phyloP scores from a whole-genome alignment of 1,284 basidiomycete genomes.

The Cryptococcus depauperatus region DNA sequence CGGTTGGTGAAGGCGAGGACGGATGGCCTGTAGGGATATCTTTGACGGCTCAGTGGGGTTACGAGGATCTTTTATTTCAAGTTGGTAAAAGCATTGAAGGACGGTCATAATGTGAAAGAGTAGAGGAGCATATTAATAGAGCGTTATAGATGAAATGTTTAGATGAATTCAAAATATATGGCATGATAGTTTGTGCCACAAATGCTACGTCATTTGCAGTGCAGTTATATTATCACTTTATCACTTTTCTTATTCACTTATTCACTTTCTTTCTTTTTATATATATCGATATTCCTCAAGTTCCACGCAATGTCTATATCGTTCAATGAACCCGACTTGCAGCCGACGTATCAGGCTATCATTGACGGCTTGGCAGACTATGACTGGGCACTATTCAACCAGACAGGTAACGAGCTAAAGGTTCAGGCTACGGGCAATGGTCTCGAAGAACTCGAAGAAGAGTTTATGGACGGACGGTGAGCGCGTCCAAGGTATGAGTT shows the following conservation, averaged over 20 bases:
- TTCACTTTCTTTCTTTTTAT: too few species aligned
- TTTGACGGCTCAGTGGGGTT: constrained; percentile 84
- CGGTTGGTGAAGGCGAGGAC: constrained; percentile 51
- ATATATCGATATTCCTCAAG: too few species aligned
- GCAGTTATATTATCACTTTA: too few species aligned
- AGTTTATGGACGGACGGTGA: constrained; percentile 86
- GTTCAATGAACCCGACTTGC: constrained; percentile 52
- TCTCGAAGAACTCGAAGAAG: constrained; percentile 83
- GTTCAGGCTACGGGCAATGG: constrained; percentile 78
- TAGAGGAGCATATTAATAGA: too few species aligned
- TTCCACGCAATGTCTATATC: constrained; percentile 44
- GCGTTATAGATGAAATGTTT: too few species aligned
- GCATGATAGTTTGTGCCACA: too few species aligned
- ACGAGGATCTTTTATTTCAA: constrained; percentile 57
- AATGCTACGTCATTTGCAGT: too few species aligned
- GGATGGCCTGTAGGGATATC: constrained; percentile 83
- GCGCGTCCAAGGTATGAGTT: constrained; percentile 20
- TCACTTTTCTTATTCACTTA: too few species aligned
- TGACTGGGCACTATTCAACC: constrained; percentile 79
- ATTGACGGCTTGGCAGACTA: constrained; percentile 60
- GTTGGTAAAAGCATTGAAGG: constrained; percentile 46
- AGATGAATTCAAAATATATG: too few species aligned
- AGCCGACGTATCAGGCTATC: constrained; percentile 71
- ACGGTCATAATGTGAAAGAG: too few species aligned
- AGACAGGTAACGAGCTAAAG: constrained; percentile 79